These are phyloP conservation scores for Talaromyces rugulosus DNA, from an alignment of 2,329 filamentous ascomycete genomes.

Conservation along the genomic window DNA sequence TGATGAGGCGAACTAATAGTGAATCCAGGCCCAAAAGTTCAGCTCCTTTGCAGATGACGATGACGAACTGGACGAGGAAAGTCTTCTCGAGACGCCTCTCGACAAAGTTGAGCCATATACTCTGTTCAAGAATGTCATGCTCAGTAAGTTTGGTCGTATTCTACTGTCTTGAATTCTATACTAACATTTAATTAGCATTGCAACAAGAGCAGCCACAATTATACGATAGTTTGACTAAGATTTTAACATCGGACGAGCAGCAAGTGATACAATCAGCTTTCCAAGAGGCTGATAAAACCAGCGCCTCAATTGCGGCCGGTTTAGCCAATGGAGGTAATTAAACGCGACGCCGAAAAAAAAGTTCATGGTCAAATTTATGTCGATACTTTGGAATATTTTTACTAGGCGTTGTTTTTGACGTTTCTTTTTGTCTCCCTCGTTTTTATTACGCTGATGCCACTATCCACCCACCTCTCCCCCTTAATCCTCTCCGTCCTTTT, in stretches of 20 bases:
- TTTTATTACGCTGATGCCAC: neutral
- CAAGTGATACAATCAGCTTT: conserved; percentile 74
- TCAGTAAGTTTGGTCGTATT: conserved; percentile 61
- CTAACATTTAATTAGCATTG: conserved; percentile 56
- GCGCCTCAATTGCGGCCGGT: conserved; percentile 31
- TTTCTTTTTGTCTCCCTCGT: neutral
- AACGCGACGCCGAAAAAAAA: neutral
- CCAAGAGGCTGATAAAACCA: conserved; percentile 61
- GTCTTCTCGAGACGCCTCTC: conserved; percentile 85
- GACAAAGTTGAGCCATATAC: conserved; percentile 94
- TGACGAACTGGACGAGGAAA: conserved; percentile 88
- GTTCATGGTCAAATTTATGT: conserved; percentile 1
- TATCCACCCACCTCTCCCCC: conserved; percentile 24
- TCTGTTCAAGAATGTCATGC: conserved; percentile 75
- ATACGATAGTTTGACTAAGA: conserved; percentile 74
- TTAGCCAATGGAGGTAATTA: conserved; percentile 26
- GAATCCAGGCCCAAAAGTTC: conserved; percentile 71
- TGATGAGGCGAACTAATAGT: neutral
- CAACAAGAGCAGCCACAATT: conserved; percentile 89
- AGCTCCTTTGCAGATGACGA: conserved; percentile 72
- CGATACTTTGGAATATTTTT: neutral
- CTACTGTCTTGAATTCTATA: conserved; percentile 19
- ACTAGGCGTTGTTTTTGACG: neutral
- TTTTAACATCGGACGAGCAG: conserved; percentile 76
- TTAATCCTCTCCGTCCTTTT: conserved; percentile 27